Evolutionary conservation across 805 yeast genomes (phyloP).

Genomic region (Saturnispora serradocipensis): DNA sequence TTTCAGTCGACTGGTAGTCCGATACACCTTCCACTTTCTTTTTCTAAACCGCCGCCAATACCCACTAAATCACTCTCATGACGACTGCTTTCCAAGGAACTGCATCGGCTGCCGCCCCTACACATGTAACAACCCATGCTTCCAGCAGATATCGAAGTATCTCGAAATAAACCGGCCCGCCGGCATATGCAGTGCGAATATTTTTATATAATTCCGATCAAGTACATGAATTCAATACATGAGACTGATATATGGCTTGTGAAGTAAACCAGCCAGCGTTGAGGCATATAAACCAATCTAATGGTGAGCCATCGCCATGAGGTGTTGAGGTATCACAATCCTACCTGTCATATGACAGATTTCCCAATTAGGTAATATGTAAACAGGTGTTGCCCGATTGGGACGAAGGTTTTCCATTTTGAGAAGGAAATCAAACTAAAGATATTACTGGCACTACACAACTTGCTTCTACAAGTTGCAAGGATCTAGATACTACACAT

Average conservation of each 20-base stretch:
- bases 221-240: neutral
- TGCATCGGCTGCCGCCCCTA: neutral
- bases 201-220: neutral
- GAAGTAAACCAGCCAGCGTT: neutral
- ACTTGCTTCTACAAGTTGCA: neutral
- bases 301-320: neutral
- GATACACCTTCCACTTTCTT: neutral
- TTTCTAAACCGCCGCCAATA: neutral
- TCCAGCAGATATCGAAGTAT: neutral
- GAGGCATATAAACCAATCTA: neutral
- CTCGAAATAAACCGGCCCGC: neutral
- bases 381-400: neutral
- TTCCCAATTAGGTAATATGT: conserved; percentile 4
- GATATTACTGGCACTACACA: neutral
- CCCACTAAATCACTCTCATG: neutral
- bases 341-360: neutral
- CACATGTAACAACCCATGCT: neutral
- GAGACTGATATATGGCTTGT: neutral
- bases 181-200: neutral
- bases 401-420: neutral
- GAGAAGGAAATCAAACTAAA: neutral
- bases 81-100: neutral
- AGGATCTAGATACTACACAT: neutral
- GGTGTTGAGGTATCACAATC: neutral
- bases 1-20: neutral